phyloP scores from a whole-genome alignment of 1,284 basidiomycete species.

The Irpex rosettiformis region DNA sequence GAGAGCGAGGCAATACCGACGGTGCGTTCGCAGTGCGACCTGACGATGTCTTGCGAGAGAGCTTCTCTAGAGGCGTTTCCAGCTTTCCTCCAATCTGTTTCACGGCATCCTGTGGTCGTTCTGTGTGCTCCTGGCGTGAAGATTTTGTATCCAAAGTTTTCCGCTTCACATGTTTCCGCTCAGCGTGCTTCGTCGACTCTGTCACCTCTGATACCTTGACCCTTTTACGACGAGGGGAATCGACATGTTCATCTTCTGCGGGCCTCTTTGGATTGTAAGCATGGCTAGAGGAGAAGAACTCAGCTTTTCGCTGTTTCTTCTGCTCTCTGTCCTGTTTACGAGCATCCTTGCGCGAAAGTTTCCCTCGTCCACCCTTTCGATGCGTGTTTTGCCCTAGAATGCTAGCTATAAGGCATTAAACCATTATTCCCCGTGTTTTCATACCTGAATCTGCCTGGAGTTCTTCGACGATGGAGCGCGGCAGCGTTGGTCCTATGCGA shows the following conservation, averaged over 20 bases:
- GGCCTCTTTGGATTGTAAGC: slow-evolving; percentile 11
- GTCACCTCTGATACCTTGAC: slow-evolving; percentile 5
- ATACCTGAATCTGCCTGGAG: slow-evolving; percentile 5
- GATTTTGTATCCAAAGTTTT: slow-evolving; percentile 1
- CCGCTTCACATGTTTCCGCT: slow-evolving; percentile 7
- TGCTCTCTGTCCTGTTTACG: slow-evolving; percentile 58
- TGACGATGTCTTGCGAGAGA: slow-evolving; percentile 18
- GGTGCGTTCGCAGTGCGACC: slow-evolving; percentile 3
- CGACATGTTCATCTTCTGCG: slow-evolving; percentile 15
- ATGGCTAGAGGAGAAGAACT: slow-evolving; percentile 40
- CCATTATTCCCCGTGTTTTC: background rate
- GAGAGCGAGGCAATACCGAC: slow-evolving; percentile 13
- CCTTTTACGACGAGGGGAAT: slow-evolving; percentile 20
- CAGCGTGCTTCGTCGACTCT: background rate
- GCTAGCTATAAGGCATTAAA: background rate
- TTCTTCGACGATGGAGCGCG: slow-evolving; percentile 6
- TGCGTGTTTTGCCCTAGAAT: background rate
- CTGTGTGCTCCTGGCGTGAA: background rate
- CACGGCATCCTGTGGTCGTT: background rate
- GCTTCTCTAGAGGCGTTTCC: slow-evolving; percentile 34
- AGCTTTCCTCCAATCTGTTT: slow-evolving; percentile 8
- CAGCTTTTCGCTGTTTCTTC: slow-evolving; percentile 57
- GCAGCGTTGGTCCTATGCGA: slow-evolving; percentile 7
- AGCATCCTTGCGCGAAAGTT: slow-evolving; percentile 54
- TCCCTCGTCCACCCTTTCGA: slow-evolving; percentile 20